phyloP scores from a whole-genome alignment of 2,329 filamentous ascomycete genomes.

The Chaetomium strumarium region DNA sequence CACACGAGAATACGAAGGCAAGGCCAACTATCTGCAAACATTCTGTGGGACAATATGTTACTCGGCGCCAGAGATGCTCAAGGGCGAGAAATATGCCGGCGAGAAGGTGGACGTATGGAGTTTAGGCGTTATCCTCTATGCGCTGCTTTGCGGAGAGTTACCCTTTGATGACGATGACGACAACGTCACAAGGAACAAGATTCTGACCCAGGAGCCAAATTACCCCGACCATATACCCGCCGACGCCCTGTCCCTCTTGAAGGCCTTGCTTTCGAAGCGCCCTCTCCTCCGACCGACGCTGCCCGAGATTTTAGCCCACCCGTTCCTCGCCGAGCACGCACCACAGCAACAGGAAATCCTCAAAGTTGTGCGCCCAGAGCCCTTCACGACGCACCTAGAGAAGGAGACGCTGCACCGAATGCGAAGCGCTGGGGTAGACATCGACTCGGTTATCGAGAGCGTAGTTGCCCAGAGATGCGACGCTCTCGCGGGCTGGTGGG shows the following conservation, averaged over 20 bases:
- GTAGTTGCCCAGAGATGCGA: constrained; percentile 88
- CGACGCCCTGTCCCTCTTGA: constrained; percentile 72
- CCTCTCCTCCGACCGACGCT: constrained; percentile 76
- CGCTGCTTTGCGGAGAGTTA: constrained; percentile 74
- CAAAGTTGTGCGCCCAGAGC: constrained; percentile 70
- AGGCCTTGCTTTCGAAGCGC: constrained; percentile 79
- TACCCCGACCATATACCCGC: constrained; percentile 75
- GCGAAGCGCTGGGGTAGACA: constrained; percentile 88
- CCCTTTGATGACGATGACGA: constrained; percentile 97
- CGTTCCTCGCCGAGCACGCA: constrained; percentile 82
- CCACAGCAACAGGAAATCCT: constrained; percentile 85
- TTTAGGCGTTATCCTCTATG: constrained; percentile 77
- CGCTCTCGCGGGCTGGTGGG: constrained; percentile 92
- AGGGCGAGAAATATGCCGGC: constrained; percentile 94
- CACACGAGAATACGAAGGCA: constrained; percentile 93
- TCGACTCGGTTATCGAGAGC: constrained; percentile 90
- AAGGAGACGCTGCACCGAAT: constrained; percentile 89
- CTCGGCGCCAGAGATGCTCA: constrained; percentile 96
- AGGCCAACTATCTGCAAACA: constrained; percentile 89
- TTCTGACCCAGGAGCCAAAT: constrained; percentile 77
- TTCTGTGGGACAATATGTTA: constrained; percentile 98
- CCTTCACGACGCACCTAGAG: constrained; percentile 80
- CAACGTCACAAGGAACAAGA: constrained; percentile 74
- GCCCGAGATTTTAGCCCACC: constrained; percentile 78
- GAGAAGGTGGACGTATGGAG: constrained; percentile 99